Evolutionary conservation across 345 rosid species (phyloP), one percentile per base, ranked within the genome.

Genomic region (Gossypium longicalyx): DNA sequence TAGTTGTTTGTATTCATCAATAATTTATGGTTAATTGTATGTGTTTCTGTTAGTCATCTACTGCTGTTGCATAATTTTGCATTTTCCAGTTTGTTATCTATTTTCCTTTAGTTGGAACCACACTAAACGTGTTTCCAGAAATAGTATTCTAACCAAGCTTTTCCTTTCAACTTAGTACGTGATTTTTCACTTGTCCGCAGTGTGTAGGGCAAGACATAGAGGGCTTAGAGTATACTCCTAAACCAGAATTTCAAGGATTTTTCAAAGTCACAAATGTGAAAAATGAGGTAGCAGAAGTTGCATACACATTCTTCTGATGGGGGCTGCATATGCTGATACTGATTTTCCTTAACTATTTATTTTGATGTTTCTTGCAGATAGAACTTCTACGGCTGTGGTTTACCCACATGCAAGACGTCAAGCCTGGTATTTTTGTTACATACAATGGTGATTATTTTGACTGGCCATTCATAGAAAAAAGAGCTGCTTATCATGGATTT

Each of bases 391-490:
- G 76, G 77, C 73, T 58, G 51, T 94, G 98, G 98, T 94, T 94
- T 85, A 74, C 89, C 65, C 98, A 94, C 82, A 94, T 94, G 98
- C 91, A 83, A 84, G 96, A 89, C 62, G 85, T 90, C 82, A 94
- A 92, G 85, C 98, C 98, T 47, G 91, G 98, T 75, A 89, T 94
- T 77, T 94, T 89, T 86, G 98, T 94, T 61, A 92, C 98, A 20
- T 94, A 94, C 78, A 94, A 92, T 15, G 98, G 98, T 61, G 98
- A 94, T 81, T 92, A 73, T 75, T 94, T 94, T 78, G 98, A 94
- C 79, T 94, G 98, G 98, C 98, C 98, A 57, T 94, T 94, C 85
- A 65, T 94, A 81, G 98, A 94, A 85, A 88, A 77, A 62, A 89
- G 98, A 86, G 98, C 98, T 79, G 85, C 96, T n/a, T 79, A 86